These are phyloP conservation scores for Trifolium pratense DNA, from an alignment of 306 rosid genomes.

Conservation along the genomic window DNA sequence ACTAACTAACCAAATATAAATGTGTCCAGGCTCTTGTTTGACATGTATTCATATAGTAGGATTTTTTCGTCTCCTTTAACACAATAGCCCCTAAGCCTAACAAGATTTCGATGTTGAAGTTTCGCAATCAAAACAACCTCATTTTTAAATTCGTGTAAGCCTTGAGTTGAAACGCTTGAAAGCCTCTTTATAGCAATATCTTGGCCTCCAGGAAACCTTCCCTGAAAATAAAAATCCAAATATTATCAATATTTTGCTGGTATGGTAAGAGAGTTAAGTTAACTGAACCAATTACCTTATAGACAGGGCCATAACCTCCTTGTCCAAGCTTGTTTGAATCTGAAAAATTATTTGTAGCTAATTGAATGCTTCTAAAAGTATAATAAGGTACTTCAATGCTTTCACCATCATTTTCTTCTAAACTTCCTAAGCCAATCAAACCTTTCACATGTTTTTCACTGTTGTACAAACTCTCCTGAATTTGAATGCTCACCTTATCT, in stretches of 20 bases:
- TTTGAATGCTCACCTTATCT: constrained; percentile 31
- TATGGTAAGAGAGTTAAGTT: not conserved
- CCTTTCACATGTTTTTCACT: constrained; percentile 40
- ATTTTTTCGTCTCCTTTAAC: constrained; percentile 51
- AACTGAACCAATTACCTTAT: not conserved
- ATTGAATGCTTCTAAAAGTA: constrained; percentile 39
- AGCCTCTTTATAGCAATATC: constrained; percentile 59
- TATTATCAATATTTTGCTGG: not conserved
- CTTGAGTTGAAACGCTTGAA: constrained; percentile 54
- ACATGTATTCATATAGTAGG: constrained; percentile 57
- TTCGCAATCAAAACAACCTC: not conserved
- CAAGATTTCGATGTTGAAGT: constrained; percentile 47
- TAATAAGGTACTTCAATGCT: constrained; percentile 45
- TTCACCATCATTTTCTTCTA: constrained; percentile 39
- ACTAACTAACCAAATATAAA: constrained; percentile 59
- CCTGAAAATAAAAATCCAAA: constrained; percentile 37
- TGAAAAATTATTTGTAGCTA: constrained; percentile 52
- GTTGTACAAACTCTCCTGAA: constrained; percentile 10
- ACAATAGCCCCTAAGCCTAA: constrained; percentile 55
- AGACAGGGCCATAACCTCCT: constrained; percentile 52
- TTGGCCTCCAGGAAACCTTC: constrained; percentile 41
- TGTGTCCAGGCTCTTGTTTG: constrained; percentile 57
- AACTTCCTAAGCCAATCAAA: constrained; percentile 33
- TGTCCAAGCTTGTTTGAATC: constrained; percentile 50
- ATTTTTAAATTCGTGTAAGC: constrained; percentile 31